These are phyloP conservation scores for Saccharomycopsis fibuligera DNA, from an alignment of 805 yeast species.

Conservation along the genomic window DNA sequence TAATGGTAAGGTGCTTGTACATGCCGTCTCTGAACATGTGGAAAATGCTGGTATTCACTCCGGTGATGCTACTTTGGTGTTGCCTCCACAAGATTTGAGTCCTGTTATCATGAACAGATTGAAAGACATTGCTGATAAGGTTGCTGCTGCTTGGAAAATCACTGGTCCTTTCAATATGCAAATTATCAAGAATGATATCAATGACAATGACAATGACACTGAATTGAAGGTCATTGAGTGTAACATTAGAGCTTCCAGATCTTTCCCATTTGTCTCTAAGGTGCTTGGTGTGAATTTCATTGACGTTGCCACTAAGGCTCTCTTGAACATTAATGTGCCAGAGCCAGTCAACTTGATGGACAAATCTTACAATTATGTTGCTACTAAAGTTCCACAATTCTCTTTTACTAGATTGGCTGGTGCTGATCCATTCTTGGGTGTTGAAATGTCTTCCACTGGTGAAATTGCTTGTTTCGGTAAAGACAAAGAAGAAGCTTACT, in stretches of 20 bases:
- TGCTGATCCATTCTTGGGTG: slow-evolving; percentile 98
- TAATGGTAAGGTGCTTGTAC: slow-evolving; percentile 83
- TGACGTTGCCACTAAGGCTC: slow-evolving; percentile 87
- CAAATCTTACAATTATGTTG: slow-evolving; percentile 71
- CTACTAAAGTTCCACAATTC: slow-evolving; percentile 97
- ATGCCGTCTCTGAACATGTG: slow-evolving; percentile 95
- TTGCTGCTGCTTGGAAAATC: slow-evolving; percentile 89
- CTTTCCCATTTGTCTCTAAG: slow-evolving; percentile 98
- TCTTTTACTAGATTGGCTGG: slow-evolving; percentile 98
- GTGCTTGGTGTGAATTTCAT: slow-evolving; percentile 93
- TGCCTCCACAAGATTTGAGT: slow-evolving; percentile 83
- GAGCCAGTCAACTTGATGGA: slow-evolving; percentile 81
- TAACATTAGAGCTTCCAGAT: slow-evolving; percentile 96
- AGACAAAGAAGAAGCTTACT: slow-evolving; percentile 83
- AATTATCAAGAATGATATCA: slow-evolving; percentile 71
- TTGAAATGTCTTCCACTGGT: slow-evolving; percentile 99
- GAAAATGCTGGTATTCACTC: slow-evolving; percentile 99
- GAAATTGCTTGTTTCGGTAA: slow-evolving; percentile 96
- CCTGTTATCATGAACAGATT: slow-evolving; percentile 62
- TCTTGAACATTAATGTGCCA: slow-evolving; percentile 68
- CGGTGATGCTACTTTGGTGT: slow-evolving; percentile 93
- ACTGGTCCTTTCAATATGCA: slow-evolving; percentile 99
- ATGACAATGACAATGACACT: slow-evolving; percentile 46
- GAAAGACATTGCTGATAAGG: slow-evolving; percentile 86
- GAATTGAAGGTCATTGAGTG: slow-evolving; percentile 95